phyloP scores from a whole-genome alignment of 768 basidiomycete genomes.

The Boletus subparvulus region DNA sequence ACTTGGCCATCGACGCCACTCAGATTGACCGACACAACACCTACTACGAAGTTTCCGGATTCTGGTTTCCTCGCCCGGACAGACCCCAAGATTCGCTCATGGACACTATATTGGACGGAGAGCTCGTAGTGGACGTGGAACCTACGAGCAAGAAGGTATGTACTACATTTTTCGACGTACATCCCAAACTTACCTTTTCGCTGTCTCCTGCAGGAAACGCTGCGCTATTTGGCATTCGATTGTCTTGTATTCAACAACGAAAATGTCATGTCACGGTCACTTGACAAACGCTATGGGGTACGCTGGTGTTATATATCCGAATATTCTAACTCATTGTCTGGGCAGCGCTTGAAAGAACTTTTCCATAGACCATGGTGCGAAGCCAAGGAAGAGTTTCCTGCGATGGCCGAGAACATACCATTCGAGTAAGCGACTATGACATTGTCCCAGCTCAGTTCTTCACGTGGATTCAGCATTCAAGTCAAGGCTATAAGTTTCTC shows the following conservation, averaged over 20 bases:
- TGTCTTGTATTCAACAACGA: slow-evolving; percentile 83
- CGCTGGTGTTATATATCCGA: slow-evolving; percentile 26
- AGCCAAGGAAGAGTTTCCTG: slow-evolving; percentile 67
- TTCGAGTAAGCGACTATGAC: slow-evolving; percentile 66
- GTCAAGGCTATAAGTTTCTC: slow-evolving; percentile 87
- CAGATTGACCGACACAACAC: slow-evolving; percentile 95
- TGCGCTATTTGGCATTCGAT: slow-evolving; percentile 88
- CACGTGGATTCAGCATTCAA: slow-evolving; percentile 56
- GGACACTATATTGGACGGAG: slow-evolving; percentile 88
- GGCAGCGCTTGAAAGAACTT: slow-evolving; percentile 63
- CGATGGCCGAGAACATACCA: slow-evolving; percentile 61
- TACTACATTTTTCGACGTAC: slow-evolving; percentile 1
- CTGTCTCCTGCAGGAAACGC: slow-evolving; percentile 55
- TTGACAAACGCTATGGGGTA: slow-evolving; percentile 91
- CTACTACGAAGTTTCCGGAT: slow-evolving; percentile 70
- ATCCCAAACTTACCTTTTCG: neutral
- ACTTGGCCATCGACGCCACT: slow-evolving; percentile 5
- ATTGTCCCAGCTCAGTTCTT: slow-evolving; percentile 5
- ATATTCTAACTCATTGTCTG: slow-evolving; percentile 3
- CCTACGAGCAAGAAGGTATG: slow-evolving; percentile 68
- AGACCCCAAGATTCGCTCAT: slow-evolving; percentile 63
- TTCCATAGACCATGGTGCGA: slow-evolving; percentile 79
- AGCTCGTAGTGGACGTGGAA: slow-evolving; percentile 90
- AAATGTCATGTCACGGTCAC: slow-evolving; percentile 80
- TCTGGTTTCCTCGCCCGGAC: slow-evolving; percentile 90